Conservation (phyloP, 306 rosid species). For the Morella rubra region DNA sequence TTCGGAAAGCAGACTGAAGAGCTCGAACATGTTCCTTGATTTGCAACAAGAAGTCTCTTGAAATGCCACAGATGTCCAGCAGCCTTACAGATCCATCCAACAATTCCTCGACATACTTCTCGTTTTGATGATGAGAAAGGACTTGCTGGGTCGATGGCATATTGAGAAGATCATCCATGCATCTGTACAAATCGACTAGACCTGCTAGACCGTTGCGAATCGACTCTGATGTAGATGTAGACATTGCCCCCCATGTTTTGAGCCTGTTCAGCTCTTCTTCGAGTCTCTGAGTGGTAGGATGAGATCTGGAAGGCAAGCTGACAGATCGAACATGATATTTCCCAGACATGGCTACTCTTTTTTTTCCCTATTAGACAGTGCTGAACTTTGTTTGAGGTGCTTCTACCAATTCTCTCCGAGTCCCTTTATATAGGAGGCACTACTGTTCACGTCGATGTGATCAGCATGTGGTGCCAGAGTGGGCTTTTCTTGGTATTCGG, state of each 20-base stretch:
- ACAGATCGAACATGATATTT: constrained; percentile 49
- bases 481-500: constrained; percentile 32
- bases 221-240: constrained; percentile 39
- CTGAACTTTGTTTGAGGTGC: constrained; percentile 9
- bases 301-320: constrained; percentile 71
- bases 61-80: constrained; percentile 57
- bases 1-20: constrained; percentile 63
- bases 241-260: constrained; percentile 40
- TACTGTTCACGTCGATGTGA: constrained; percentile 3
- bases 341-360: constrained; percentile 40
- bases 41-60: constrained; percentile 50
- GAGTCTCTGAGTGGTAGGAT: constrained; percentile 44
- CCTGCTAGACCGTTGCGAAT: constrained; percentile 34
- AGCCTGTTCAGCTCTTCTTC: constrained; percentile 52
- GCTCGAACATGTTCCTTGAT: constrained; percentile 49
- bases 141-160: constrained; percentile 56
- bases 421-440: constrained; percentile 14
- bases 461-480: constrained; percentile 43
- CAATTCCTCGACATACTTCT: constrained; percentile 47
- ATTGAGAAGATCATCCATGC: constrained; percentile 57
- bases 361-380: neutral
- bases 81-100: constrained; percentile 61
- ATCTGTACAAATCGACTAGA: constrained; percentile 46
- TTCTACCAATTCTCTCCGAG: constrained; percentile 3
- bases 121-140: constrained; percentile 38